These are phyloP conservation scores for Colletotrichum coccodes DNA, from an alignment of 2,329 filamentous ascomycete genomes.

Conservation along the genomic window DNA sequence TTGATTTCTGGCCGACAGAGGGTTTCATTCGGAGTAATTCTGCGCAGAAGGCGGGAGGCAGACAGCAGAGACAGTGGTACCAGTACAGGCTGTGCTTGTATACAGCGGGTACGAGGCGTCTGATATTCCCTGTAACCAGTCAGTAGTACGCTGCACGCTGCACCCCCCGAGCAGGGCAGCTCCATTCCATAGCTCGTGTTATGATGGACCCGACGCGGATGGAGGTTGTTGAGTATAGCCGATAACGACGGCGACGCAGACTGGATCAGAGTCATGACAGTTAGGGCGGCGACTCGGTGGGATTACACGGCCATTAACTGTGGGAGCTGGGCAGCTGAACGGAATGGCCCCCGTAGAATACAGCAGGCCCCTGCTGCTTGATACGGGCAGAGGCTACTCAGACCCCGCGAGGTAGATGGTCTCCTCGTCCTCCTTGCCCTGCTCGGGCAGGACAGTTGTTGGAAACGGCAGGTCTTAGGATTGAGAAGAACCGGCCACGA, in stretches of 20 bases:
- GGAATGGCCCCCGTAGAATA: not conserved
- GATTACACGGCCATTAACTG: not conserved
- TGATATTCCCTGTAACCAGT: not conserved
- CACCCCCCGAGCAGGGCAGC: not conserved
- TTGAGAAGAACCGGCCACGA: not conserved
- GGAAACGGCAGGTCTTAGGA: not conserved
- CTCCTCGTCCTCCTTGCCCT: not conserved
- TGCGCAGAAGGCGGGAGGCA: slow-evolving; percentile 6
- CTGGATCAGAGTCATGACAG: slow-evolving; percentile 10
- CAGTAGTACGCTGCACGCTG: not conserved
- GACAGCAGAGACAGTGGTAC: slow-evolving; percentile 16
- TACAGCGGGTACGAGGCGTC: slow-evolving; percentile 16
- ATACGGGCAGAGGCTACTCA: not conserved
- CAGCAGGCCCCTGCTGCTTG: not conserved
- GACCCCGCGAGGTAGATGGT: slow-evolving; percentile 19
- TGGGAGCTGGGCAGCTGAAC: not conserved
- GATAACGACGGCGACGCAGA: slow-evolving; percentile 20
- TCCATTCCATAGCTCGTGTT: not conserved
- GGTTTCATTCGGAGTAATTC: slow-evolving; percentile 24
- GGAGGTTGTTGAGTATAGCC: not conserved
- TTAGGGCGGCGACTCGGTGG: not conserved
- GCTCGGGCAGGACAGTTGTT: not conserved
- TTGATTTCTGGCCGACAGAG: slow-evolving; percentile 6
- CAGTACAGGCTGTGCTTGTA: slow-evolving; percentile 19
- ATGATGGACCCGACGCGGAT: not conserved